Evolutionary conservation across 2,329 filamentous ascomycete genomes (phyloP).

Genomic region (Achaetomium macrosporum): DNA sequence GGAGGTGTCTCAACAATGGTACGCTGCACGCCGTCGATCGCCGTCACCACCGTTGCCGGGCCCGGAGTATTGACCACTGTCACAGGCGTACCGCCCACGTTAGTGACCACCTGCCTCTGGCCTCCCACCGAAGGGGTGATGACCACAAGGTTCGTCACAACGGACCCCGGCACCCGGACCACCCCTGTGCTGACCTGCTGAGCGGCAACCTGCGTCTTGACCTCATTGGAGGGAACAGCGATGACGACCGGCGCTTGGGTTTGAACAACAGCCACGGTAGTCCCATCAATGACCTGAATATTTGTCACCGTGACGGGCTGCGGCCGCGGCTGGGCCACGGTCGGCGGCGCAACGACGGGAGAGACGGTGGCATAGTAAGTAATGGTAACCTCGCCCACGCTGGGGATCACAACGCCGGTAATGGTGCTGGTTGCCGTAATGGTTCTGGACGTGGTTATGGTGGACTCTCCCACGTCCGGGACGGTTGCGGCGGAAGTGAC

Average conservation of each 20-base stretch:
- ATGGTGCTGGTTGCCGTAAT: constrained; percentile 11
- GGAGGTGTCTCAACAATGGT: constrained; percentile 20
- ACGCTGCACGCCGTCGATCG: constrained; percentile 8
- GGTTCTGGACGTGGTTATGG: constrained; percentile 1
- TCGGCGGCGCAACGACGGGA: constrained; percentile 7
- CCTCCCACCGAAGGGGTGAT: constrained; percentile 18
- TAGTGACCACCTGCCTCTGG: constrained; percentile 10
- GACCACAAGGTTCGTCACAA: constrained; percentile 19
- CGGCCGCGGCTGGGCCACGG: constrained; percentile 1
- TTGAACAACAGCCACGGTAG: constrained; percentile 20
- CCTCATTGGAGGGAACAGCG: constrained; percentile 13
- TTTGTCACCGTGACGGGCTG: constrained; percentile 22
- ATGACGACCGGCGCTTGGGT: constrained; percentile 18
- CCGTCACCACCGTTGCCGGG: constrained; percentile 12
- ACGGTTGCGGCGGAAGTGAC: not conserved
- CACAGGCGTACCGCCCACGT: constrained; percentile 19
- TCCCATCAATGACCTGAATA: constrained; percentile 21
- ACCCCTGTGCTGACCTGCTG: constrained; percentile 17
- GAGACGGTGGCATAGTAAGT: constrained; percentile 19
- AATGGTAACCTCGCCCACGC: constrained; percentile 20
- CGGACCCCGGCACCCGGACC: constrained; percentile 11
- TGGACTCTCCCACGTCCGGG: not conserved
- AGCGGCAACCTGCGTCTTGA: constrained; percentile 14
- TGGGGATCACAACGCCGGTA: constrained; percentile 20
- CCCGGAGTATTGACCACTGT: constrained; percentile 16